Percentiles rank a stretch among this genome's conserved stretches.
phyloP scores from a whole-genome alignment of 768 basidiomycete genomes.

The Leucocoprinus leucothites region DNA sequence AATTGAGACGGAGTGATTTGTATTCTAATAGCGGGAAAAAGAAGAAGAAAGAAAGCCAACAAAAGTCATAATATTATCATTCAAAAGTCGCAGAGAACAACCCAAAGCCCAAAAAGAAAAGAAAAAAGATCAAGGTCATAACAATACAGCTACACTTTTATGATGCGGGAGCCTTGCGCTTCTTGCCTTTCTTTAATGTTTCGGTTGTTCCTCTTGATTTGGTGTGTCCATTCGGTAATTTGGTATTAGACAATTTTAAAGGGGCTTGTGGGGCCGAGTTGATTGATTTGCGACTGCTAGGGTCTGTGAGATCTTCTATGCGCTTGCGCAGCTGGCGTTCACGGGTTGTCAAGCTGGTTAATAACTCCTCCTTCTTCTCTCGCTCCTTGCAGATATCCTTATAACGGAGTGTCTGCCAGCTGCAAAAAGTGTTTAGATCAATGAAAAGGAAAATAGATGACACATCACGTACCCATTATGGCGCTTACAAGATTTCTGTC shows the following conservation, averaged over 20 bases:
- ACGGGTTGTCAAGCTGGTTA: conserved; percentile 63
- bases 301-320: conserved; percentile 70
- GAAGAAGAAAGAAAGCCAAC: background rate
- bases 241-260: conserved; percentile 32
- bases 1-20: background rate
- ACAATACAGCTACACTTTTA: conserved; percentile 24
- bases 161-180: conserved; percentile 42
- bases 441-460: conserved; percentile 6
- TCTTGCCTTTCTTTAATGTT: conserved; percentile 54
- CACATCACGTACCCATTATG: conserved; percentile 61
- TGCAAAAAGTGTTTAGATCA: conserved; percentile 23
- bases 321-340: conserved; percentile 77
- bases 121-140: conserved; percentile 18
- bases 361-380: conserved; percentile 67
- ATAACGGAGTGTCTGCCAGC: conserved; percentile 77
- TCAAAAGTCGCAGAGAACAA: conserved; percentile 11
- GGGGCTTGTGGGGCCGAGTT: conserved; percentile 30
- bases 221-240: conserved; percentile 43
- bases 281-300: conserved; percentile 34
- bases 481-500: conserved; percentile 71
- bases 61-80: conserved; percentile 13
- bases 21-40: conserved; percentile 11
- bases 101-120: conserved; percentile 20
- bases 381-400: conserved; percentile 75
- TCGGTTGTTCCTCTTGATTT: conserved; percentile 41